Percentiles rank a stretch among this genome's conserved stretches.
phyloP scores from a whole-genome alignment of 495 filamentous ascomycete species.

The Penicillium argentinense region DNA sequence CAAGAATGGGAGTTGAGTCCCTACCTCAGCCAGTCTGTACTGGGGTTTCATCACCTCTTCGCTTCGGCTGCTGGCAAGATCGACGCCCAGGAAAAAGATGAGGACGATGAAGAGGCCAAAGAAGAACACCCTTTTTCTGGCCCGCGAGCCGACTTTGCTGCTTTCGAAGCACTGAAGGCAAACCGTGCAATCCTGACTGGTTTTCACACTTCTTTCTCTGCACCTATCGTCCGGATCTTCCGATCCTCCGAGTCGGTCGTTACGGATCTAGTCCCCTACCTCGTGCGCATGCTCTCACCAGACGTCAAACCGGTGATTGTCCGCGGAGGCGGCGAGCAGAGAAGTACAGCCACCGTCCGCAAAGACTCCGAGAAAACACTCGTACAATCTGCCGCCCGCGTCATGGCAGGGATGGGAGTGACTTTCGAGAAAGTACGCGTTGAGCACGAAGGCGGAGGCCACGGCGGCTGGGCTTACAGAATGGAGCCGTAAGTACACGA shows the following conservation, averaged over 20 bases:
- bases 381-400: conserved; percentile 72
- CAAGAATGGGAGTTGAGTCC: conserved; percentile 88
- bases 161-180: conserved; percentile 71
- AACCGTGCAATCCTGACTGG: conserved; percentile 56
- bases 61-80: conserved; percentile 51
- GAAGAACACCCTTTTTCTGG: conserved; percentile 73
- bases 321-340: conserved; percentile 63
- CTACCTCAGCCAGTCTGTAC: conserved; percentile 79
- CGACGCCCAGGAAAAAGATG: conserved; percentile 27
- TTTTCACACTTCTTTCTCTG: conserved; percentile 57
- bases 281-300: conserved; percentile 79
- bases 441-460: conserved; percentile 57
- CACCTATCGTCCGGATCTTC: conserved; percentile 68
- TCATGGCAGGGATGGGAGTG: conserved; percentile 77
- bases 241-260: conserved; percentile 71
- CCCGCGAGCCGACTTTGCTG: conserved; percentile 73
- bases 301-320: conserved; percentile 92
- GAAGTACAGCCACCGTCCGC: conserved; percentile 77
- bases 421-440: conserved; percentile 80
- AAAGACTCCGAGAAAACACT: conserved; percentile 79
- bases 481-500: conserved; percentile 86
- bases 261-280: conserved; percentile 79
- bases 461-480: conserved; percentile 76
- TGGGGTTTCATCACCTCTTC: conserved; percentile 93
- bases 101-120: conserved; percentile 52